Conservation (phyloP, 164 flowering plant species). For the Chloranthus sessilifolius region DNA sequence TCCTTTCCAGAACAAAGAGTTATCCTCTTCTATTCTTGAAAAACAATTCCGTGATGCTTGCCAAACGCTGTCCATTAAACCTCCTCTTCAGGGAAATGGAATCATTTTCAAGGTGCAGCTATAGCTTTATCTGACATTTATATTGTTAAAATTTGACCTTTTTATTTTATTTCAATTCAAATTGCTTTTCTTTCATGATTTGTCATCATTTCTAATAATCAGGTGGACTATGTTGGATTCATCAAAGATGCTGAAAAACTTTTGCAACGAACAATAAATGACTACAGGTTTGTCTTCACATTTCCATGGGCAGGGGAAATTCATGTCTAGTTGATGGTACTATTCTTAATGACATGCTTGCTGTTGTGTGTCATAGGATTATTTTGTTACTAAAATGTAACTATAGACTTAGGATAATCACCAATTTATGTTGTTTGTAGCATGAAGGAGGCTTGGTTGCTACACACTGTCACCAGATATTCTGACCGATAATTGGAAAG, state of each 20-base stretch:
- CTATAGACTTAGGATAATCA: too few relatives aligned
- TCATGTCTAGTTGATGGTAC: too few relatives aligned
- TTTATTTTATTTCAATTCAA: constrained; percentile 4
- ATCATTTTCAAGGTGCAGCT: constrained; percentile 57
- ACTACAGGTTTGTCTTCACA: constrained; percentile 69
- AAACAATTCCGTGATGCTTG: constrained; percentile 81
- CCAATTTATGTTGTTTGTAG: too few relatives aligned
- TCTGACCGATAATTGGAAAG: too few relatives aligned
- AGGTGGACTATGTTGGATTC: constrained; percentile 82
- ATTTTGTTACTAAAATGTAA: too few relatives aligned
- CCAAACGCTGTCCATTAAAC: constrained; percentile 48
- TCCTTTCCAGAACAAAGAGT: constrained; percentile 74
- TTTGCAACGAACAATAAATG: constrained; percentile 61
- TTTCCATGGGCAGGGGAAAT: too few relatives aligned
- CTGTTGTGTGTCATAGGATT: too few relatives aligned
- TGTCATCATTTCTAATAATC: constrained; percentile 9
- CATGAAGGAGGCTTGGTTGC: too few relatives aligned
- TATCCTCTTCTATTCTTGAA: constrained; percentile 67
- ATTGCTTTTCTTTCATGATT: not conserved
- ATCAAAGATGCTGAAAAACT: constrained; percentile 74
- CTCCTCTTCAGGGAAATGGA: constrained; percentile 33
- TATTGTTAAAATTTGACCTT: not conserved
- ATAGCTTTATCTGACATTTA: not conserved
- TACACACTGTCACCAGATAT: too few relatives aligned
- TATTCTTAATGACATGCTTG: too few relatives aligned